Evolutionary conservation across 2,329 filamentous ascomycete genomes (phyloP).

Genomic region (Xylaria sp.): DNA sequence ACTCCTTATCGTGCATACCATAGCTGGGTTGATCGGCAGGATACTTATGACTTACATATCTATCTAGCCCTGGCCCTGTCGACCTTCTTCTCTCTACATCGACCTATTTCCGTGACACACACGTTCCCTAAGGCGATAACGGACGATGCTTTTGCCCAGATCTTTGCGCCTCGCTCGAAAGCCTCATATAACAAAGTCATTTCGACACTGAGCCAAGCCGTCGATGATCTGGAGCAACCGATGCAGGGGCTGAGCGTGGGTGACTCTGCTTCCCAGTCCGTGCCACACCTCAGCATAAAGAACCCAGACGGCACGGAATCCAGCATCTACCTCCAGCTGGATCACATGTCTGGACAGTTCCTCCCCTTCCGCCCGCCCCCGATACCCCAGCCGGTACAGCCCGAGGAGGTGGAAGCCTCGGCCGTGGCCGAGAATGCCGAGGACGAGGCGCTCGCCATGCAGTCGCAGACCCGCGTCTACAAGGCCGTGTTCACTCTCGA

Average conservation of each 20-base stretch:
- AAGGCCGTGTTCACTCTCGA: slow-evolving; percentile 63
- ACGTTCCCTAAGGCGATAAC: slow-evolving; percentile 69
- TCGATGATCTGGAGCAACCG: slow-evolving; percentile 54
- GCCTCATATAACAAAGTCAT: slow-evolving; percentile 56
- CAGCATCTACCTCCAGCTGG: slow-evolving; percentile 60
- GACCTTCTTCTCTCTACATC: slow-evolving; percentile 91
- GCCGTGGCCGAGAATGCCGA: slow-evolving; percentile 30
- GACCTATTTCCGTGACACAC: slow-evolving; percentile 83
- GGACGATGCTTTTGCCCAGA: slow-evolving; percentile 72
- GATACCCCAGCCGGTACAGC: slow-evolving; percentile 55
- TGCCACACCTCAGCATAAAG: slow-evolving; percentile 47
- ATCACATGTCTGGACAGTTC: slow-evolving; percentile 64
- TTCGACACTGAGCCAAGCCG: slow-evolving; percentile 57
- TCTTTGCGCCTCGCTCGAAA: slow-evolving; percentile 61
- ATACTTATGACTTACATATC: slow-evolving; percentile 14
- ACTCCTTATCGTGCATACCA: neutral
- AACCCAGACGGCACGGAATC: slow-evolving; percentile 53
- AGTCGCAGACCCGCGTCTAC: slow-evolving; percentile 51
- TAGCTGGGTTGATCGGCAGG: neutral
- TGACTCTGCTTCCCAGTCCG: slow-evolving; percentile 32
- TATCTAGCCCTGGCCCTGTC: slow-evolving; percentile 74
- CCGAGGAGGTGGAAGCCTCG: slow-evolving; percentile 32
- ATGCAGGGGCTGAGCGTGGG: slow-evolving; percentile 47
- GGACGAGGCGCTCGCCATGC: neutral
- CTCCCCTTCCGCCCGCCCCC: slow-evolving; percentile 83